Evolutionary conservation across 2,329 filamentous ascomycete genomes (phyloP).

Genomic region (Colletotrichum simmondsii): DNA sequence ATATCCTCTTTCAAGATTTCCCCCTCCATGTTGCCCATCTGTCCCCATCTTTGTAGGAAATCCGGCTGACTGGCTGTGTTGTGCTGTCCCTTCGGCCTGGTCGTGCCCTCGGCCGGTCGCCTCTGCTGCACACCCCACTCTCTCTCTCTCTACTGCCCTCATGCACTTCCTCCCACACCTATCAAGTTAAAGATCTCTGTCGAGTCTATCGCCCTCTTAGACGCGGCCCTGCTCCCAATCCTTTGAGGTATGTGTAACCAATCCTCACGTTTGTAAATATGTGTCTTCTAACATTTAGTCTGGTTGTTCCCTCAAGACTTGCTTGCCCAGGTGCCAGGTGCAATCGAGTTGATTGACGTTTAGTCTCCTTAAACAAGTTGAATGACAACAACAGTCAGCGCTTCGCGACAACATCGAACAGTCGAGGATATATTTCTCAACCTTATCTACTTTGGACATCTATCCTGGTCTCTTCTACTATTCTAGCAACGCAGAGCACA

Average conservation of each 20-base stretch:
- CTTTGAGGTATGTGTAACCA: slow-evolving; percentile 25
- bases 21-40: slow-evolving; percentile 4
- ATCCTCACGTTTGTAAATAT: background rate
- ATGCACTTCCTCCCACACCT: slow-evolving; percentile 27
- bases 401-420: background rate
- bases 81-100: background rate
- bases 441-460: background rate
- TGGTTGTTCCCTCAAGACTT: slow-evolving; percentile 8
- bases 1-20: slow-evolving; percentile 15
- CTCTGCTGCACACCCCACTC: slow-evolving; percentile 32
- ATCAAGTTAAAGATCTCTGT: slow-evolving; percentile 23
- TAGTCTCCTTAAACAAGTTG: background rate
- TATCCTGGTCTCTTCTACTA: background rate
- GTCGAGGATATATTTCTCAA: background rate
- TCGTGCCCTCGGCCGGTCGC: slow-evolving; percentile 17
- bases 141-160: slow-evolving; percentile 18
- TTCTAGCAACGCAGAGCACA: background rate
- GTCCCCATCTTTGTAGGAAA: slow-evolving; percentile 9
- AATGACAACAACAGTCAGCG: background rate
- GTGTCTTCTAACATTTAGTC: slow-evolving; percentile 24
- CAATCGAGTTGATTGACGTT: background rate
- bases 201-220: slow-evolving; percentile 7
- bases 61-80: slow-evolving; percentile 6
- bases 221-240: slow-evolving; percentile 9
- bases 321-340: background rate